A percentile compares a stretch with the other conserved stretches of the same genome.
phyloP scores from a whole-genome alignment of 768 basidiomycete genomes.

The Xerocomellus amylosporus region DNA sequence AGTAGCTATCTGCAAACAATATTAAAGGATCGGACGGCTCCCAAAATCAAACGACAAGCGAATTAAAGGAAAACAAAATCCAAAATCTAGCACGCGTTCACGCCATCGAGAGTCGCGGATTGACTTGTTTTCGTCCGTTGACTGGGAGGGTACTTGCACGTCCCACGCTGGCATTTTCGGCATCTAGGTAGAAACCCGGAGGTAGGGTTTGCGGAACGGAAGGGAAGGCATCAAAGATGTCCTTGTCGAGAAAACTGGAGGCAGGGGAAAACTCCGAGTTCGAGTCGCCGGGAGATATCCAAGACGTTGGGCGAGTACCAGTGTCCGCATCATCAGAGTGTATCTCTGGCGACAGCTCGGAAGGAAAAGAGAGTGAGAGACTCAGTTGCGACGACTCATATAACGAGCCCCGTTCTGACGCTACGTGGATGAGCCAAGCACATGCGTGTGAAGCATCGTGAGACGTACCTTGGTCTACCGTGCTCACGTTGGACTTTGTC shows the following conservation, averaged over 20 bases:
- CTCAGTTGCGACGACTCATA: conserved; percentile 27
- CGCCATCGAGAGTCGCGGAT: conserved; percentile 24
- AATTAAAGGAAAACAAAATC: not conserved
- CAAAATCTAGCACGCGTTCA: conserved; percentile 17
- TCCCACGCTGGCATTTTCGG: conserved; percentile 9
- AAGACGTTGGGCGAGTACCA: conserved; percentile 40
- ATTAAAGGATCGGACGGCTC: not conserved
- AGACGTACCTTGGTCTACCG: conserved; percentile 43
- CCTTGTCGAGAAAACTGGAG: conserved; percentile 46
- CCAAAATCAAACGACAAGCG: not conserved
- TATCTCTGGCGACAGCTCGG: conserved; percentile 16
- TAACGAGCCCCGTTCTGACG: conserved; percentile 27
- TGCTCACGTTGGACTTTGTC: conserved; percentile 52
- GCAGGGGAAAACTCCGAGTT: conserved; percentile 40
- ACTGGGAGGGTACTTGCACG: conserved; percentile 27
- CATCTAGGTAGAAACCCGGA: conserved; percentile 23
- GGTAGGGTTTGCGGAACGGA: conserved; percentile 57
- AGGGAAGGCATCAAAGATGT: conserved; percentile 70
- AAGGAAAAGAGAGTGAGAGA: conserved; percentile 22
- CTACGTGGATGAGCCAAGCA: not conserved
- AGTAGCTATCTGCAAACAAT: conserved; percentile 7
- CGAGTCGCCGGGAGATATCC: conserved; percentile 45
- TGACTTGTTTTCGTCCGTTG: conserved; percentile 26
- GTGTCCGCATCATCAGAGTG: conserved; percentile 13
- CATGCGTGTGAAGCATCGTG: not conserved